Evolutionary conservation across 1,139 yeast genomes (phyloP).

Genomic region (Yamadazyma songkhlaensis): DNA sequence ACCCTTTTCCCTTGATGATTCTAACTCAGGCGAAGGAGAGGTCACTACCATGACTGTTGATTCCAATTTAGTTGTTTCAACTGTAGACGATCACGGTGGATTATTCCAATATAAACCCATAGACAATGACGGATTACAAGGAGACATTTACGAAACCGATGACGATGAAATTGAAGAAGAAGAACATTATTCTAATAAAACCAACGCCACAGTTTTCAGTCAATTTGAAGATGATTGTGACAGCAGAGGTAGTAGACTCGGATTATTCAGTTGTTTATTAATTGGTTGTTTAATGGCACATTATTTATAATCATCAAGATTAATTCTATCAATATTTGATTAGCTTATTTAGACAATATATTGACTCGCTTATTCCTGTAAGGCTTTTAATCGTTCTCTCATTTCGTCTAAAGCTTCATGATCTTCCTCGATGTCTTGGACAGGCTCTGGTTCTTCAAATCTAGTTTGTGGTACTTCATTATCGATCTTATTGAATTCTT

Average conservation of each 20-base stretch:
- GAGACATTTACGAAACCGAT: conserved; percentile 1
- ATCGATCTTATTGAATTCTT: conserved; percentile 41
- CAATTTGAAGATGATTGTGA: conserved; percentile 7
- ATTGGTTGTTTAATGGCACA: conserved; percentile 6
- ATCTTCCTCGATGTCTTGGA: conserved; percentile 51
- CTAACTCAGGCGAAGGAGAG: background rate
- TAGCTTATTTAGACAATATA: background rate
- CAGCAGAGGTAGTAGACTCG: conserved; percentile 3
- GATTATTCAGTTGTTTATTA: conserved; percentile 4
- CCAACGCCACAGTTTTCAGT: background rate
- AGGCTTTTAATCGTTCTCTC: conserved; percentile 84
- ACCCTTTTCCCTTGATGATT: conserved; percentile 12
- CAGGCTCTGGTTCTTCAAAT: conserved; percentile 24
- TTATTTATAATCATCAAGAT: conserved; percentile 4
- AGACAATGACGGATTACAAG: conserved; percentile 6
- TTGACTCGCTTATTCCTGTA: conserved; percentile 53
- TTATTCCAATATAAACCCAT: conserved; percentile 9
- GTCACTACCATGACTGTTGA: conserved; percentile 9
- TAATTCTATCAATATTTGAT: background rate
- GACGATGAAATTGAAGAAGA: background rate
- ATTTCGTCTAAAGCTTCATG: conserved; percentile 75
- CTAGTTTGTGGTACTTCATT: conserved; percentile 41
- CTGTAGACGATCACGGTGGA: conserved; percentile 10
- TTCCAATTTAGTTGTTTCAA: conserved; percentile 11
- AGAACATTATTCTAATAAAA: background rate